Base-by-base conservation (phyloP, 371 early-diverging fungal species). In the Mortierella polycephala region DNA sequence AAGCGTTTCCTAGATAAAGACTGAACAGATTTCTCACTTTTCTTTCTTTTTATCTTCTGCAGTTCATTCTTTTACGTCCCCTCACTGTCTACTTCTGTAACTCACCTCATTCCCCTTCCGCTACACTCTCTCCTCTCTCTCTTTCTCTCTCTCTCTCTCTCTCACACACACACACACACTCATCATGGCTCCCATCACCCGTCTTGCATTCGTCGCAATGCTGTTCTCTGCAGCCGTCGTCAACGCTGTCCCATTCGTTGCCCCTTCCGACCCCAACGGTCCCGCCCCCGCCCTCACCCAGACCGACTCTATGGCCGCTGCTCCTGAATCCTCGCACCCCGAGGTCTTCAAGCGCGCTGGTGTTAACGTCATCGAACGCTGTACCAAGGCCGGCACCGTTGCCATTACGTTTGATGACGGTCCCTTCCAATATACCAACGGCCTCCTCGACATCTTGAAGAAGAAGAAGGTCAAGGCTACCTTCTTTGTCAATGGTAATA, bases 381-480 rank as follows among this genome's bases (percentile, higher is more conserved):
- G 86, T 80, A 71, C 57, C 7, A 70, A 66, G 37, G 75, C 83
- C 8, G 84, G 85, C 12, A 74, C 74, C 13, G 77, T 86, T 42
- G 88, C 89, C 18, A 62, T 89, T 51, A 89, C 89, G 8, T 87
- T 84, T 67, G 89, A 89, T 56, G 72, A 89, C 53, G 89, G 88
- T 21, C 88, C 87, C 7, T 75, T 71, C 52, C 41, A 71, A 4
- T 84, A 73, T 59, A 85, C 89, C 1, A 61, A 54, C 46, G 57
- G 59, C 0, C 83, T 88, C n/a, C 69, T 85, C 13, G 62, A 83
- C 20, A 67, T 62, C 20, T 55, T 89, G 52, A 62, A 81, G 20
- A 39, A 57, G 11, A 62, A 84, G 23, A 59, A 59, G 1, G 81
- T 86, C 41, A 82, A 82, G 42, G 87, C 83, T 10, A 89, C 89